Percentiles rank a stretch among this genome's conserved stretches.
phyloP scores from a whole-genome alignment of 2,329 filamentous ascomycete species.

The Fusarium nelsonii region DNA sequence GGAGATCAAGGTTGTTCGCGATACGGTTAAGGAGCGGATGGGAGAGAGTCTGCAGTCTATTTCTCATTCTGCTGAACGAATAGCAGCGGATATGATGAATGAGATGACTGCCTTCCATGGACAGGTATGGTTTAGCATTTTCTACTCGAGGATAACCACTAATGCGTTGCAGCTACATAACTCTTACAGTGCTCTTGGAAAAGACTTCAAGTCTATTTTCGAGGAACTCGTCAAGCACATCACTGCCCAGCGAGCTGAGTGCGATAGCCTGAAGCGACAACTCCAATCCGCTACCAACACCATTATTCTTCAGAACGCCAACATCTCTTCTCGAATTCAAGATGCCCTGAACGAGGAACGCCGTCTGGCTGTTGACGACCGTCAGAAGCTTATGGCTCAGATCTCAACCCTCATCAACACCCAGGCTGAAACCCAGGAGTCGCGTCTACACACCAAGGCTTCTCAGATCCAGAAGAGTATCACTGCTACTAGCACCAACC shows the following conservation, averaged over 20 bases:
- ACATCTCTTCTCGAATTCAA: constrained; percentile 74
- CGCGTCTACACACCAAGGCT: constrained; percentile 74
- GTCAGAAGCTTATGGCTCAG: constrained; percentile 78
- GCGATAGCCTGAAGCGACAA: constrained; percentile 77
- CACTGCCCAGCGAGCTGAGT: constrained; percentile 80
- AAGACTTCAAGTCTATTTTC: constrained; percentile 88
- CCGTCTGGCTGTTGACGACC: constrained; percentile 77
- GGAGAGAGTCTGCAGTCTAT: constrained; percentile 87
- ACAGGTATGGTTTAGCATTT: constrained; percentile 57
- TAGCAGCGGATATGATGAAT: constrained; percentile 87
- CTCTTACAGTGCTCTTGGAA: constrained; percentile 85
- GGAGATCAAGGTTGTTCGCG: constrained; percentile 89
- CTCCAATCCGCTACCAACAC: constrained; percentile 77
- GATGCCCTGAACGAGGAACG: constrained; percentile 82
- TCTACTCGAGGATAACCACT: constrained; percentile 1
- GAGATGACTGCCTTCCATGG: constrained; percentile 88
- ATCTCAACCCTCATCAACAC: constrained; percentile 82
- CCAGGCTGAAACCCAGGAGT: constrained; percentile 79
- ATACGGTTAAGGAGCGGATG: constrained; percentile 88
- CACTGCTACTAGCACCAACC: constrained; percentile 68
- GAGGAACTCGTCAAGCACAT: constrained; percentile 83
- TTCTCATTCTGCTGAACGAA: constrained; percentile 85
- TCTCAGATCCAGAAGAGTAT: constrained; percentile 74
- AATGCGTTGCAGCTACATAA: constrained; percentile 72
- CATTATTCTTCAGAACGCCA: constrained; percentile 75